A percentile compares a stretch with the other conserved stretches of the same genome.
Evolutionary conservation across 2,329 filamentous ascomycete species (phyloP).

Genomic region (Talaromyces verruculosus): DNA sequence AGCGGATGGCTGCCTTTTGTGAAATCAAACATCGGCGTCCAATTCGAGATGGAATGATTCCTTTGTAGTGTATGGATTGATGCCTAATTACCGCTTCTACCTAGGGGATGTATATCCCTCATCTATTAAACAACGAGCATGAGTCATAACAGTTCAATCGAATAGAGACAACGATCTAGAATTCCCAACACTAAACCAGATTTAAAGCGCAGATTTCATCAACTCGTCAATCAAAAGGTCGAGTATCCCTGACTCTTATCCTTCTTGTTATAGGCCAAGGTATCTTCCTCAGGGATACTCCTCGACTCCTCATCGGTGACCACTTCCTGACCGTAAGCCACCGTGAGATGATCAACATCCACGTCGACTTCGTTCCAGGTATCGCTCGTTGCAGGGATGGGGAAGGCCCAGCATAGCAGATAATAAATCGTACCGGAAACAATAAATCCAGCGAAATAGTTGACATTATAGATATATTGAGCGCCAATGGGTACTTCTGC

Average conservation of each 20-base stretch:
- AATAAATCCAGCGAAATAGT: constrained; percentile 84
- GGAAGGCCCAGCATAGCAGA: constrained; percentile 65
- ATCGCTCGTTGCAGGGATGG: constrained; percentile 71
- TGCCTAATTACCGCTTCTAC: constrained; percentile 1
- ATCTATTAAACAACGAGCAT: neutral
- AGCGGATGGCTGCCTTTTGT: neutral
- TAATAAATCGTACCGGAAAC: constrained; percentile 69
- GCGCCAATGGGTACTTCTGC: constrained; percentile 71
- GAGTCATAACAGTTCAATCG: neutral
- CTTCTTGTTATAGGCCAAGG: constrained; percentile 20
- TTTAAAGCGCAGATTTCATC: neutral
- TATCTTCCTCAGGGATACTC: constrained; percentile 18
- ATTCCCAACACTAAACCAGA: neutral
- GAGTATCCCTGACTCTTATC: constrained; percentile 21
- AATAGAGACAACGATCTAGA: neutral
- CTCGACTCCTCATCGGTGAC: constrained; percentile 29
- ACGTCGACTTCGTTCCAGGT: constrained; percentile 71
- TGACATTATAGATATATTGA: constrained; percentile 82
- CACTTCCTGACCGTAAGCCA: constrained; percentile 36
- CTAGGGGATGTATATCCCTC: neutral
- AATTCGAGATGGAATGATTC: neutral
- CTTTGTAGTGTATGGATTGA: neutral
- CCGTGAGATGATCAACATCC: constrained; percentile 32
- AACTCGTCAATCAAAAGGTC: constrained; percentile 16
- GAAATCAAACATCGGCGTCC: constrained; percentile 3